Conservation (phyloP, 495 filamentous ascomycete genomes). For the Oleoguttula mirabilis region DNA sequence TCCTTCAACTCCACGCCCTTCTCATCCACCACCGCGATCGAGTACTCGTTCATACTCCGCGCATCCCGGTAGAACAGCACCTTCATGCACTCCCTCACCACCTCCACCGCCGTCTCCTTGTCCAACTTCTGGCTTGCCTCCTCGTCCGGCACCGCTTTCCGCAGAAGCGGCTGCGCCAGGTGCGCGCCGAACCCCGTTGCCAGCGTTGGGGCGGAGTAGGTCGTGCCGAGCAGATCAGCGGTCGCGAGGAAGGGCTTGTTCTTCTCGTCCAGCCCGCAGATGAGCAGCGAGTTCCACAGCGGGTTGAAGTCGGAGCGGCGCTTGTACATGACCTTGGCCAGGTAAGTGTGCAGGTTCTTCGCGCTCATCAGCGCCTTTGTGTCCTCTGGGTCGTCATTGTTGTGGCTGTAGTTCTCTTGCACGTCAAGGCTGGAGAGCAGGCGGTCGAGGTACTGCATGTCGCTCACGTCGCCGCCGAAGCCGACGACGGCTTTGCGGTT, state of each 20-base stretch:
- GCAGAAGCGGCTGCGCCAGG: slow-evolving; percentile 82
- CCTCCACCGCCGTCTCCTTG: slow-evolving; percentile 64
- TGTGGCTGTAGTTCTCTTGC: slow-evolving; percentile 64
- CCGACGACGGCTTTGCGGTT: slow-evolving; percentile 62
- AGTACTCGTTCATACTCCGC: slow-evolving; percentile 79
- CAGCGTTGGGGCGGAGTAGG: slow-evolving; percentile 71
- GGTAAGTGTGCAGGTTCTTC: slow-evolving; percentile 91
- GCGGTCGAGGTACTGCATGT: slow-evolving; percentile 97
- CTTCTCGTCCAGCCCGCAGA: slow-evolving; percentile 73
- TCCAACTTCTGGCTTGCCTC: slow-evolving; percentile 53
- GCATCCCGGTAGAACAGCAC: slow-evolving; percentile 96
- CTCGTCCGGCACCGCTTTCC: slow-evolving; percentile 71
- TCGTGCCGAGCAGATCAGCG: slow-evolving; percentile 86
- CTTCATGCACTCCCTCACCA: slow-evolving; percentile 89
- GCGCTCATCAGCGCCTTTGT: slow-evolving; percentile 49
- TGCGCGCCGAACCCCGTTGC: slow-evolving; percentile 91
- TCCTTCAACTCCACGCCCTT: slow-evolving; percentile 68
- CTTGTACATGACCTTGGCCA: slow-evolving; percentile 86
- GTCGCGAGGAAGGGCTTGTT: slow-evolving; percentile 76
- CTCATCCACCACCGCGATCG: slow-evolving; percentile 77
- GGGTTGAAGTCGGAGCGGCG: slow-evolving; percentile 92
- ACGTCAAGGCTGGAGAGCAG: slow-evolving; percentile 74
- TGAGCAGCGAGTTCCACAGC: slow-evolving; percentile 87
- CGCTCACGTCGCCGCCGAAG: slow-evolving; percentile 88
- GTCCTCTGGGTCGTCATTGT: slow-evolving; percentile 21